Percentiles rank a stretch among this genome's conserved stretches.
These are phyloP conservation scores for Adiantum capillusveneris DNA, from an alignment of 75 land plant genomes.

Conservation along the genomic window DNA sequence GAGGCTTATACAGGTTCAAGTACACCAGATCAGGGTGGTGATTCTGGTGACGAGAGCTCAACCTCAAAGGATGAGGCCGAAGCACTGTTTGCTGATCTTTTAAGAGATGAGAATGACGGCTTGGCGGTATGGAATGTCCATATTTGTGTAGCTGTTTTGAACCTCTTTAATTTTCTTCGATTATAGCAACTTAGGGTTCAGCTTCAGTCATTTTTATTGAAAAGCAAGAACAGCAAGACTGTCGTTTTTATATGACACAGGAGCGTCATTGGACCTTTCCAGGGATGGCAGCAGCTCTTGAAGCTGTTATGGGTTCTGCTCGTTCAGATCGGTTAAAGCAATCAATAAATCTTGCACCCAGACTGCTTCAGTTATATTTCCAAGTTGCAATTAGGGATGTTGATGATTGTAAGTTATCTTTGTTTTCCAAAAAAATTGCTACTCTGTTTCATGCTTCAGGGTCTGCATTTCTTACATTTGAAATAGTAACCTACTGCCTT, in stretches of 20 bases:
- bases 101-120: conserved; percentile 98
- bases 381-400: conserved; percentile 64
- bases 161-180: no score
- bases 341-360: conserved; percentile 53
- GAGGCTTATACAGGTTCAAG: conserved; percentile 96
- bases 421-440: not conserved
- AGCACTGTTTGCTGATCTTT: conserved; percentile 71
- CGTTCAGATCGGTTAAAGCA: conserved; percentile 72
- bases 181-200: no score
- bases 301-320: conserved; percentile 48
- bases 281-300: conserved; percentile 68
- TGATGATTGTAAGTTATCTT: conserved; percentile 60
- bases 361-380: conserved; percentile 61
- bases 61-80: conserved; percentile 60
- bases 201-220: no score
- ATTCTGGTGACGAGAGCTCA: conserved; percentile 70
- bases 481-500: not conserved
- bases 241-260: conserved; percentile 26
- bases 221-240: no score
- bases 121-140: conserved; percentile 74
- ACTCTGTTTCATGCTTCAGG: no score
- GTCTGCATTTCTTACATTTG: not conserved
- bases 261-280: conserved; percentile 89
- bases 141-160: no score
- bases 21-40: conserved; percentile 74